Conservation (phyloP, 140 eudicot genomes). For the Bidens hawaiensis region DNA sequence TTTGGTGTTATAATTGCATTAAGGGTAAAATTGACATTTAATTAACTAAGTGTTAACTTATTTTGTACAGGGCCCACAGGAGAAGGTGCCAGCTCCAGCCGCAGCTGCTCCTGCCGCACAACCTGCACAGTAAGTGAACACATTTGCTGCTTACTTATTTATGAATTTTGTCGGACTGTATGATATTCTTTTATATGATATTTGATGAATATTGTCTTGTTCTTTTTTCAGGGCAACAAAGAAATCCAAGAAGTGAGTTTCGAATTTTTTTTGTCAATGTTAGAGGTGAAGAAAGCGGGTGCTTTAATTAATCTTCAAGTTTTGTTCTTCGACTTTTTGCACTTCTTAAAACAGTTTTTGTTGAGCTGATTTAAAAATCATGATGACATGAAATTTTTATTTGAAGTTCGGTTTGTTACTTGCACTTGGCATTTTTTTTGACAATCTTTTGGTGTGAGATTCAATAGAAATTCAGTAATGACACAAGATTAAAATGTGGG, state of each 20-base stretch:
- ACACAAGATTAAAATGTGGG: too few species aligned
- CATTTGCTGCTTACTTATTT: not conserved
- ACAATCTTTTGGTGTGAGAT: not conserved
- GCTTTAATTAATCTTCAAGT: constrained; percentile 25
- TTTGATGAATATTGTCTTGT: not conserved
- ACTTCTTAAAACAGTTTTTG: not conserved
- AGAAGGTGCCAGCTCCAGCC: constrained; percentile 45
- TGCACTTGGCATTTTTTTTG: not conserved
- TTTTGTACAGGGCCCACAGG: constrained; percentile 45
- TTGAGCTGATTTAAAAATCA: constrained; percentile 13
- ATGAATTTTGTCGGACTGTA: not conserved
- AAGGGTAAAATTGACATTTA: not conserved
- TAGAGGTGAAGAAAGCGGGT: constrained; percentile 18
- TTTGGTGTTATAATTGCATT: not conserved
- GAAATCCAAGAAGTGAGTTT: constrained; percentile 71
- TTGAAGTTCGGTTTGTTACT: constrained; percentile 14
- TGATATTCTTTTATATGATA: not conserved
- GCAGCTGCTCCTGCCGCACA: constrained; percentile 48
- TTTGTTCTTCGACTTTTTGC: constrained; percentile 42
- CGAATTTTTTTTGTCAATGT: constrained; percentile 2
- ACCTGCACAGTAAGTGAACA: constrained; percentile 50
- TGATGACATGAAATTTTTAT: constrained; percentile 11
- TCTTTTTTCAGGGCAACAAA: constrained; percentile 48
- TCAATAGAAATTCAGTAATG: too few species aligned
- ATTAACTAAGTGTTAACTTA: not conserved